These are phyloP conservation scores for Calonectria naviculata DNA, from an alignment of 2,329 filamentous ascomycete genomes.

Conservation along the genomic window DNA sequence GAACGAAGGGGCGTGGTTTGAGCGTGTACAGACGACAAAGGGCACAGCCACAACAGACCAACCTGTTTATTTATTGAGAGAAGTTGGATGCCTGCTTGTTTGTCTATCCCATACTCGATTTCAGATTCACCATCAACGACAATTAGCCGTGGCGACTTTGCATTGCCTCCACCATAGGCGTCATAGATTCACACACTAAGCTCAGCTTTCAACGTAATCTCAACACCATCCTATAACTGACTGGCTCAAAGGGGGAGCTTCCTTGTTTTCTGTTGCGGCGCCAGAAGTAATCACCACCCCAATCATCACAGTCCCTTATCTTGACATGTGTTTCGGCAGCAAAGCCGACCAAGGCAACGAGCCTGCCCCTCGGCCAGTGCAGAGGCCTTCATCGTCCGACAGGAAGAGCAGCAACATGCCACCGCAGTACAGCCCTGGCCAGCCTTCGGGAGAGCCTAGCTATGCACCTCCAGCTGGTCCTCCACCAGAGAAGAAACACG, in stretches of 20 bases:
- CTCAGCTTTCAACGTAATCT: neutral
- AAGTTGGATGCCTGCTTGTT: neutral
- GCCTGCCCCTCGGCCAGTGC: slow-evolving; percentile 52
- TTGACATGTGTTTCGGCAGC: slow-evolving; percentile 62
- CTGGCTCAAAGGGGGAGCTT: neutral
- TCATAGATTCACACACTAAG: neutral
- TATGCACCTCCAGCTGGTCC: slow-evolving; percentile 45
- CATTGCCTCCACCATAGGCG: neutral
- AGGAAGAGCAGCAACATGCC: slow-evolving; percentile 42
- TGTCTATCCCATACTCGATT: neutral
- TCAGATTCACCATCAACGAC: too few species aligned
- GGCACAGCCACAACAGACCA: neutral
- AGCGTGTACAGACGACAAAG: neutral
- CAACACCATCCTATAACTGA: neutral
- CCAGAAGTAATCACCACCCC: slow-evolving; percentile 2
- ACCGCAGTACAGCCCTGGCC: slow-evolving; percentile 36
- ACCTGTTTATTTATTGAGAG: neutral
- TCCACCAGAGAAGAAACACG: slow-evolving; percentile 34
- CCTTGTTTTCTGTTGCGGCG: neutral
- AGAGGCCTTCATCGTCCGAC: slow-evolving; percentile 39
- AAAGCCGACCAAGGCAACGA: slow-evolving; percentile 53
- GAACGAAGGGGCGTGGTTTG: neutral
- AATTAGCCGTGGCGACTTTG: neutral
- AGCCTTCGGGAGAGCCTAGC: slow-evolving; percentile 29
- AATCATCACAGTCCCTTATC: neutral